Evolutionary conservation across 2,329 filamentous ascomycete genomes (phyloP).

Genomic region (Monascus ruber): DNA sequence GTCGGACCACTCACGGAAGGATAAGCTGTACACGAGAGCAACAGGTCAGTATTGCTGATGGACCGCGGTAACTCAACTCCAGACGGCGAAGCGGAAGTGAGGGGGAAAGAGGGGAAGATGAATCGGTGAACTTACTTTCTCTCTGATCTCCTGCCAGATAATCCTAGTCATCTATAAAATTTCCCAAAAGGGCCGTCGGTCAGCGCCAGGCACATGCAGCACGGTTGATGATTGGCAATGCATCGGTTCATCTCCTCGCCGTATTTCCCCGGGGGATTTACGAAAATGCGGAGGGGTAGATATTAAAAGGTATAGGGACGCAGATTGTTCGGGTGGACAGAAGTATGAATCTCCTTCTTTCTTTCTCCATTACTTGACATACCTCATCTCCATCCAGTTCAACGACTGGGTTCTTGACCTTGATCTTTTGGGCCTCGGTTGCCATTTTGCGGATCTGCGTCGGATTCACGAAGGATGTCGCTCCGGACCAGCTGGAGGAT

Average conservation of each 20-base stretch:
- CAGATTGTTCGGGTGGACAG: not conserved
- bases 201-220: slow-evolving; percentile 6
- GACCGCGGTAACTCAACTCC: no score
- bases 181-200: slow-evolving; percentile 5
- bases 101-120: slow-evolving; percentile 6
- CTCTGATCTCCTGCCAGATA: slow-evolving; percentile 99
- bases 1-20: slow-evolving; percentile 47
- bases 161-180: slow-evolving; percentile 76
- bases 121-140: slow-evolving; percentile 49
- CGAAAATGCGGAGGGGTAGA: slow-evolving; percentile 6
- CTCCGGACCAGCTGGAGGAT: slow-evolving; percentile 20
- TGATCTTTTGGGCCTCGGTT: slow-evolving; percentile 65
- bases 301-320: not conserved
- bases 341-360: not conserved
- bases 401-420: slow-evolving; percentile 98
- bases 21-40: slow-evolving; percentile 52
- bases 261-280: slow-evolving; percentile 22
- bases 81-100: not conserved
- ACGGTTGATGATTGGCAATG: slow-evolving; percentile 12
- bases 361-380: slow-evolving; percentile 8
- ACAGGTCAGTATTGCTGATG: not conserved
- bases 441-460: slow-evolving; percentile 37
- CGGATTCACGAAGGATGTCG: slow-evolving; percentile 15
- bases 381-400: slow-evolving; percentile 79
- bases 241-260: slow-evolving; percentile 7